Percentiles rank a stretch among this genome's conserved stretches.
phyloP scores from a whole-genome alignment of 768 basidiomycete species.

The Scleroderma bovista region DNA sequence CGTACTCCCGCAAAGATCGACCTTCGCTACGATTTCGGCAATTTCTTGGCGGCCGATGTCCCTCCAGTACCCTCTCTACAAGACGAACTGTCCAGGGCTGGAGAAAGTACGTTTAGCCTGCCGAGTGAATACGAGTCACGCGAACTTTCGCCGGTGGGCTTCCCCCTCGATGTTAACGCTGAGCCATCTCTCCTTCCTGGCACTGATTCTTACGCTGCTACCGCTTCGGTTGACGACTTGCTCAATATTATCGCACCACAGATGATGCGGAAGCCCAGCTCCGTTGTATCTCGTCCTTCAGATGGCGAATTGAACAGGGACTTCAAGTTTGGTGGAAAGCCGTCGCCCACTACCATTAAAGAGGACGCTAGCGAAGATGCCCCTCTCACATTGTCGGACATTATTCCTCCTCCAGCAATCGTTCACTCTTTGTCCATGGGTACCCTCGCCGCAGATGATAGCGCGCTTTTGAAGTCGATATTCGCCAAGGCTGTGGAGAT shows the following conservation, averaged over 20 bases:
- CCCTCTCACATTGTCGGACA: slow-evolving; percentile 63
- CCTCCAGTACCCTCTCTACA: too few species aligned
- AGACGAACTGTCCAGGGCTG: too few species aligned
- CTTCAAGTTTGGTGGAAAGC: slow-evolving; percentile 69
- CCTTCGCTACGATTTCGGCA: slow-evolving; percentile 42
- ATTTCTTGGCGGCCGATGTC: slow-evolving; percentile 33
- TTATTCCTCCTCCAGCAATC: slow-evolving; percentile 62
- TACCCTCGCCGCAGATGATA: slow-evolving; percentile 43
- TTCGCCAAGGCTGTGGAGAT: slow-evolving; percentile 41
- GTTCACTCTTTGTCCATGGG: slow-evolving; percentile 43
- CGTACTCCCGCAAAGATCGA: slow-evolving; percentile 68
- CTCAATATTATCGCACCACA: slow-evolving; percentile 9
- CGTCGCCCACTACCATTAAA: slow-evolving; percentile 8
- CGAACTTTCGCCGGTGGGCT: too few species aligned
- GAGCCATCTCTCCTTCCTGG: too few species aligned
- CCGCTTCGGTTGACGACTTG: too few species aligned
- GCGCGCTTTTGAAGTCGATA: slow-evolving; percentile 51
- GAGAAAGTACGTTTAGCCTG: too few species aligned
- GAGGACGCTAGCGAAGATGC: slow-evolving; percentile 17
- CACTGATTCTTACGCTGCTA: too few species aligned
- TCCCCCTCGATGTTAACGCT: too few species aligned
- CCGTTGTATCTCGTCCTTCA: slow-evolving; percentile 43
- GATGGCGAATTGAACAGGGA: slow-evolving; percentile 64
- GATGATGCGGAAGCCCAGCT: slow-evolving; percentile 19
- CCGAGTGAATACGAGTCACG: too few species aligned